Evolutionary conservation across 148 eudicot species (phyloP).

Genomic region (Chenopodium suecicum): DNA sequence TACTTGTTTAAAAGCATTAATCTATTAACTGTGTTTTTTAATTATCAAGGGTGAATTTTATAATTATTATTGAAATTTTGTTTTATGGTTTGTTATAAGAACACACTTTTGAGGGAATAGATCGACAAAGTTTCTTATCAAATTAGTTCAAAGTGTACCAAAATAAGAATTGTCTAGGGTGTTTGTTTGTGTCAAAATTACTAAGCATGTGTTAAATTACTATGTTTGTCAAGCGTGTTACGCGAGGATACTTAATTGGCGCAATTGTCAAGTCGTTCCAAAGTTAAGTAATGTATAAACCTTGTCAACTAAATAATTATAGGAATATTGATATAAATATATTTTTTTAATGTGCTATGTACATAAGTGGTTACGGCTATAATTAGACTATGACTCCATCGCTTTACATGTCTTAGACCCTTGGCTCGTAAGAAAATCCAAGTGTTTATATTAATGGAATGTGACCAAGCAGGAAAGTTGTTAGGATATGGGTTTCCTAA

Average conservation of each 20-base stretch:
- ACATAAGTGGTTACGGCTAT: background rate
- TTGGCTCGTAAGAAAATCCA: no score
- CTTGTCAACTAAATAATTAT: no score
- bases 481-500: no score
- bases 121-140: background rate
- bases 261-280: background rate
- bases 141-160: background rate
- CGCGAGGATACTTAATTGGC: background rate
- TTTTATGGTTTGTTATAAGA: background rate
- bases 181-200: background rate
- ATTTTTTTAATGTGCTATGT: background rate
- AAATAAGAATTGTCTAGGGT: background rate
- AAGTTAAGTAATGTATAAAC: background rate
- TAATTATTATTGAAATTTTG: background rate
- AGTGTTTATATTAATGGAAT: no score
- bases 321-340: background rate
- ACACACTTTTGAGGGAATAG: background rate
- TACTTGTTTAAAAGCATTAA: background rate
- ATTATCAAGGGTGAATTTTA: background rate
- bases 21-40: no score
- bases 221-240: background rate
- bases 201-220: background rate
- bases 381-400: background rate
- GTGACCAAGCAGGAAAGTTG: no score
- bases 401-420: no score